Conservation (phyloP, 805 yeast genomes). For the Saccharomycopsis guyanensis region DNA sequence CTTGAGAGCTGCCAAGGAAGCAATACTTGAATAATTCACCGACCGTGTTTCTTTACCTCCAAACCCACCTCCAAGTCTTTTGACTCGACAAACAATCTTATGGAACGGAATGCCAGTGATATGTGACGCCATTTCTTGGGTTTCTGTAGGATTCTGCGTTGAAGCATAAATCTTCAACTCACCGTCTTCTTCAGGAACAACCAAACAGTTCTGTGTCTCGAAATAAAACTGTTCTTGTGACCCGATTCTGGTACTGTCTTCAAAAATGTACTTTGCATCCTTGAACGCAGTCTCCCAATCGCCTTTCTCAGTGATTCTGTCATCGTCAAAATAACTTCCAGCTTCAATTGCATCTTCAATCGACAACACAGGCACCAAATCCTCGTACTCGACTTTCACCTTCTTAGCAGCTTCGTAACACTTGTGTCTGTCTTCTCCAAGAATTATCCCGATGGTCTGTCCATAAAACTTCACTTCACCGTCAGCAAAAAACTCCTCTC, state of each 20-base stretch:
- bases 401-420: slow-evolving; percentile 36
- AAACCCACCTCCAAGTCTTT: slow-evolving; percentile 43
- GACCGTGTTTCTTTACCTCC: slow-evolving; percentile 43
- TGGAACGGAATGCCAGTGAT: slow-evolving; percentile 37
- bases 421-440: slow-evolving; percentile 33
- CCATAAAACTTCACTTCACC: slow-evolving; percentile 35
- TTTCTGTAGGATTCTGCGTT: slow-evolving; percentile 39
- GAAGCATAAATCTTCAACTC: slow-evolving; percentile 38
- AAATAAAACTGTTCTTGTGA: slow-evolving; percentile 45
- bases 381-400: slow-evolving; percentile 38
- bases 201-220: slow-evolving; percentile 39
- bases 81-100: slow-evolving; percentile 34
- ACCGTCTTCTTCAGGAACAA: slow-evolving; percentile 39
- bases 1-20: slow-evolving; percentile 37
- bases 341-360: slow-evolving; percentile 38
- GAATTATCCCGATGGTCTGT: slow-evolving; percentile 36
- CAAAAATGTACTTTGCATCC: slow-evolving; percentile 28
- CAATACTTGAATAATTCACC: slow-evolving; percentile 32
- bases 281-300: slow-evolving; percentile 34
- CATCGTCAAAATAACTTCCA: slow-evolving; percentile 33
- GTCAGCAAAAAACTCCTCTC: slow-evolving; percentile 38
- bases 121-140: slow-evolving; percentile 37
- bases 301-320: slow-evolving; percentile 31
- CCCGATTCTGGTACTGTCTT: slow-evolving; percentile 34
- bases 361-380: slow-evolving; percentile 31